A percentile compares a stretch with the other conserved stretches of the same genome.
Evolutionary conservation across 2,329 filamentous ascomycete genomes (phyloP).

Genomic region (Ascochyta pisi): DNA sequence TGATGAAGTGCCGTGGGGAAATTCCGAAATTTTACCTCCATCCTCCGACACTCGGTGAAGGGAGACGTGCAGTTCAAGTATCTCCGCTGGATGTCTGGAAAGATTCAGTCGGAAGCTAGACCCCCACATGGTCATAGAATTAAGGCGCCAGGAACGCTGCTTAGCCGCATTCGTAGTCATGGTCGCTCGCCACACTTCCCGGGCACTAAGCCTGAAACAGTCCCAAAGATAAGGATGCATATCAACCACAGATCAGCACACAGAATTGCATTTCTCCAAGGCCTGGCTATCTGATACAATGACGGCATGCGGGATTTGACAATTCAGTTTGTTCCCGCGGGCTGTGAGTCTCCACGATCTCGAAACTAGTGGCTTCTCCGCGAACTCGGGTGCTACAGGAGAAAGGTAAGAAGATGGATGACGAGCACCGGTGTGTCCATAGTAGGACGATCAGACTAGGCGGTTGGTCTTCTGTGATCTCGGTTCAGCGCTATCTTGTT

Average conservation of each 20-base stretch:
- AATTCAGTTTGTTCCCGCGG: conserved; percentile 11
- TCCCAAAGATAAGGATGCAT: conserved; percentile 47
- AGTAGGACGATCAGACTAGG: conserved; percentile 7
- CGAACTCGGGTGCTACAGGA: conserved; percentile 18
- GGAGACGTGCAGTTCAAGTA: conserved; percentile 15
- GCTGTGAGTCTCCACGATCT: not conserved
- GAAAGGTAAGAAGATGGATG: conserved; percentile 18
- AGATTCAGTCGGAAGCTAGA: not conserved
- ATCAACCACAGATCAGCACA: conserved; percentile 25
- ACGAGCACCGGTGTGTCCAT: conserved; percentile 17
- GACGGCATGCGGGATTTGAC: conserved; percentile 25
- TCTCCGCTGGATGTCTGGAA: conserved; percentile 25
- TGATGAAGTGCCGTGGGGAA: not conserved
- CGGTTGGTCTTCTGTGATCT: conserved; percentile 1
- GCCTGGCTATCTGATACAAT: conserved; percentile 19
- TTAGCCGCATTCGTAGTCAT: conserved; percentile 8
- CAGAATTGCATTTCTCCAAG: conserved; percentile 17
- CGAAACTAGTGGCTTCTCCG: conserved; percentile 24
- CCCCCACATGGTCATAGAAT: conserved; percentile 26
- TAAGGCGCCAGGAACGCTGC: conserved; percentile 20
- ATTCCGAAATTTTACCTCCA: not conserved
- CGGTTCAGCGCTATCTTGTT: conserved; percentile 1
- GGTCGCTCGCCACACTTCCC: conserved; percentile 4
- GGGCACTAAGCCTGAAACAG: conserved; percentile 33
- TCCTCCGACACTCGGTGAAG: not conserved